phyloP scores from a whole-genome alignment of 805 yeast species.

The Lachancea sp. region DNA sequence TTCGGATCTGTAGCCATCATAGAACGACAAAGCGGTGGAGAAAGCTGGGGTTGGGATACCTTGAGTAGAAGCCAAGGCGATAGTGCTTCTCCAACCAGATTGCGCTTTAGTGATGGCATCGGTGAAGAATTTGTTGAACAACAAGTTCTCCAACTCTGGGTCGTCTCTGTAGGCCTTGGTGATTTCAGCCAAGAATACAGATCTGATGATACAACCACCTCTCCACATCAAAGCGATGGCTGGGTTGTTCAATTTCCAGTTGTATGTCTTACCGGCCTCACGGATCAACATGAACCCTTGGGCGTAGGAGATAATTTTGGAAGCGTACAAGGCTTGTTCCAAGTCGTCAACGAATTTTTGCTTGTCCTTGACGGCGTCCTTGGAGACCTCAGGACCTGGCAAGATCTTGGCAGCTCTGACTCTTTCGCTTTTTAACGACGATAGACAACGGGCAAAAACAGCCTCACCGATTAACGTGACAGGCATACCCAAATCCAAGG shows the following conservation, averaged over 20 bases:
- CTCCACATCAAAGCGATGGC: conserved; percentile 99
- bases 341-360: conserved; percentile 81
- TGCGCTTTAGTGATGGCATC: conserved; percentile 91
- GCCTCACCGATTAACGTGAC: conserved; percentile 98
- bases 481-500: conserved; percentile 96
- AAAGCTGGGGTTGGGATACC: conserved; percentile 99
- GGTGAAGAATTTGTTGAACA: conserved; percentile 92
- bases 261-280: conserved; percentile 95
- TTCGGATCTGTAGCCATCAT: conserved; percentile 97
- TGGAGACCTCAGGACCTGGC: conserved; percentile 68
- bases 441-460: conserved; percentile 91
- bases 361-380: conserved; percentile 65
- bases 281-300: conserved; percentile 99
- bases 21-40: conserved; percentile 93
- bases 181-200: conserved; percentile 95
- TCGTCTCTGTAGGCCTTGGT: conserved; percentile 91
- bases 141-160: conserved; percentile 90
- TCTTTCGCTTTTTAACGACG: conserved; percentile 91
- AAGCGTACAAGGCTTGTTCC: conserved; percentile 97
- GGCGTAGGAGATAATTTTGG: conserved; percentile 96
- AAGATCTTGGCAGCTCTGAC: conserved; percentile 71
- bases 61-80: conserved; percentile 66
- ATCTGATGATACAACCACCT: conserved; percentile 99
- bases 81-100: conserved; percentile 87
- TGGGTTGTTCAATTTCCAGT: conserved; percentile 96